Evolutionary conservation across 225 moss, liverwort and hornwort genomes (phyloP).

Genomic region (Climacium dendroides): DNA sequence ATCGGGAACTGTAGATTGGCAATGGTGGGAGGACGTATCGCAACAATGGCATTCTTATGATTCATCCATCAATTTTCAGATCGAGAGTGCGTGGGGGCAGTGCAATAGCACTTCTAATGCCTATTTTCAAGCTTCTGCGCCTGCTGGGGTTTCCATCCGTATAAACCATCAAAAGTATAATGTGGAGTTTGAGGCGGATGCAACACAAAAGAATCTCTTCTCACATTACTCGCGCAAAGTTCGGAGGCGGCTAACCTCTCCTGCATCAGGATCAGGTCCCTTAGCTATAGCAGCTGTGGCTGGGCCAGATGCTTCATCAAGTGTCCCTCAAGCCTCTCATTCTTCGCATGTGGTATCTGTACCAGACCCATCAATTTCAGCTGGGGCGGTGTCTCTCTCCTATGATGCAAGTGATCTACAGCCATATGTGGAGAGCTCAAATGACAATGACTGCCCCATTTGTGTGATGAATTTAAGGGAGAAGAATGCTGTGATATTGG

Average conservation of each 20-base stretch:
- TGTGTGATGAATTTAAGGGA: conserved; percentile 33
- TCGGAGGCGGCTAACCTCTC: conserved; percentile 14
- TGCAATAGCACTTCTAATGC: conserved; percentile 6
- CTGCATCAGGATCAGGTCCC: background rate
- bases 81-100: conserved; percentile 37
- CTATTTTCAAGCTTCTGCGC: conserved; percentile 25
- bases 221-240: conserved; percentile 40
- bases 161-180: conserved; percentile 15
- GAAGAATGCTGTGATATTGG: conserved; percentile 13
- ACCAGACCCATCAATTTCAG: conserved; percentile 12
- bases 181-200: conserved; percentile 49
- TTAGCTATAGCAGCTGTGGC: background rate
- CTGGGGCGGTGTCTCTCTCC: conserved; percentile 6
- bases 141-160: conserved; percentile 22
- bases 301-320: background rate
- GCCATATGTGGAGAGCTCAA: conserved; percentile 24
- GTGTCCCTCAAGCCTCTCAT: background rate
- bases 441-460: conserved; percentile 47
- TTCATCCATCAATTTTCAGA: conserved; percentile 5
- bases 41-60: conserved; percentile 30
- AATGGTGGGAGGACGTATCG: conserved; percentile 35
- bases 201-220: conserved; percentile 19
- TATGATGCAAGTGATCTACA: conserved; percentile 21
- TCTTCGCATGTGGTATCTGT: background rate
- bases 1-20: conserved; percentile 19